These are phyloP conservation scores for Trichoderma parareesei DNA, from an alignment of 495 filamentous ascomycete species.

Conservation along the genomic window DNA sequence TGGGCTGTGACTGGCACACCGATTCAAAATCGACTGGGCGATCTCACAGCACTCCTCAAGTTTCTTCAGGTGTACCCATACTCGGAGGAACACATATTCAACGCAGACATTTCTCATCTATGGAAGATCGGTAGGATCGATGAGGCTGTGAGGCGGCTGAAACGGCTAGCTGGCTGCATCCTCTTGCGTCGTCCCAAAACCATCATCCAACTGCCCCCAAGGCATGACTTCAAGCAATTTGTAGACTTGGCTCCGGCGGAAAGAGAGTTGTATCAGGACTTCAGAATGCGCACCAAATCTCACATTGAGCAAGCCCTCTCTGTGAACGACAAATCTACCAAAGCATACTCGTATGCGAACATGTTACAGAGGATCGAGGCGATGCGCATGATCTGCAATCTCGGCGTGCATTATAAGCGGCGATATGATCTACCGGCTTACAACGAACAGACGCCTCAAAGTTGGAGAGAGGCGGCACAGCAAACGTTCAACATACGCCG, in stretches of 20 bases:
- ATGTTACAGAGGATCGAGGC: slow-evolving; percentile 34
- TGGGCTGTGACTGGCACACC: slow-evolving; percentile 41
- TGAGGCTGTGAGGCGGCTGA: slow-evolving; percentile 28
- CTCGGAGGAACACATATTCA: slow-evolving; percentile 26
- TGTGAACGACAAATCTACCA: neutral
- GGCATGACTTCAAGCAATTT: slow-evolving; percentile 17
- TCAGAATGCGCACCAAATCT: slow-evolving; percentile 17
- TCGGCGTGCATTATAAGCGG: slow-evolving; percentile 24
- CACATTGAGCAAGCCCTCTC: slow-evolving; percentile 20
- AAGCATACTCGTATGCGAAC: slow-evolving; percentile 19
- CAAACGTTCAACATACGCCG: slow-evolving; percentile 20
- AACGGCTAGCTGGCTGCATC: slow-evolving; percentile 26
- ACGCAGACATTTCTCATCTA: slow-evolving; percentile 22
- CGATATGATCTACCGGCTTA: slow-evolving; percentile 14
- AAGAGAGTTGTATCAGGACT: slow-evolving; percentile 23
- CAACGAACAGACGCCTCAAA: neutral
- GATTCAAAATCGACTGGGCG: slow-evolving; percentile 34
- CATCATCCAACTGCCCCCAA: slow-evolving; percentile 23
- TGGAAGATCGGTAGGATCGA: slow-evolving; percentile 29
- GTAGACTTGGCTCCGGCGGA: slow-evolving; percentile 26
- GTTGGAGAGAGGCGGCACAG: slow-evolving; percentile 21
- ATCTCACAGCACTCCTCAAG: slow-evolving; percentile 29
- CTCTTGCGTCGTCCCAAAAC: slow-evolving; percentile 30
- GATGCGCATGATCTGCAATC: slow-evolving; percentile 35
- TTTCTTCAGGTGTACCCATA: slow-evolving; percentile 36